Evolutionary conservation across 2,329 filamentous ascomycete species (phyloP).

Genomic region (Ceratocystis lukuohia): DNA sequence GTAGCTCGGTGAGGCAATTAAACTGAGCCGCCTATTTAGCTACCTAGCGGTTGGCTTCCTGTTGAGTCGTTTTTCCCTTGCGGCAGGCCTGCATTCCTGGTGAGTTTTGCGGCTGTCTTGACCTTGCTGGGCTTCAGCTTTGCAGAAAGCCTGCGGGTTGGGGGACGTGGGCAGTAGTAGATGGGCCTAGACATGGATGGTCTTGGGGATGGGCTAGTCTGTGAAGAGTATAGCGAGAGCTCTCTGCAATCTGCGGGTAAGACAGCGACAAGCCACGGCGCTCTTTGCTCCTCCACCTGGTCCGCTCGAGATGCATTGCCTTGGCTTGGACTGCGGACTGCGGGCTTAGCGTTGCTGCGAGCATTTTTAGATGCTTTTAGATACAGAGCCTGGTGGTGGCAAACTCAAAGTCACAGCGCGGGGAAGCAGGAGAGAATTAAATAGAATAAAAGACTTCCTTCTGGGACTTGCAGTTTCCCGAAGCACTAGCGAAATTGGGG

Average conservation of each 20-base stretch:
- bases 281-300: no score
- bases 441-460: neutral
- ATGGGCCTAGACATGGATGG: no score
- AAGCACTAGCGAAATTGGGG: slow-evolving; percentile 14
- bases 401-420: neutral
- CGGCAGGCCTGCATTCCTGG: neutral
- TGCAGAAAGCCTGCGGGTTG: neutral
- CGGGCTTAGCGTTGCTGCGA: neutral
- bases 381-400: neutral
- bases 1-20: slow-evolving; percentile 1
- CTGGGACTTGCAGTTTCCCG: slow-evolving; percentile 6
- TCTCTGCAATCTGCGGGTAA: neutral
- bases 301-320: neutral
- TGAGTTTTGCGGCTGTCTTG: slow-evolving; percentile 1
- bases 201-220: neutral
- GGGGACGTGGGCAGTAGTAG: neutral
- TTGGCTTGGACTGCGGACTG: neutral
- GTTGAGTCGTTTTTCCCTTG: neutral
- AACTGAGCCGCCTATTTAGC: neutral
- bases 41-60: neutral
- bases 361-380: neutral
- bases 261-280: neutral
- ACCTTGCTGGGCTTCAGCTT: neutral
- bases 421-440: neutral
- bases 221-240: neutral